Evolutionary conservation across 2,329 filamentous ascomycete genomes (phyloP).

Genomic region (Neofusicoccum ribis): DNA sequence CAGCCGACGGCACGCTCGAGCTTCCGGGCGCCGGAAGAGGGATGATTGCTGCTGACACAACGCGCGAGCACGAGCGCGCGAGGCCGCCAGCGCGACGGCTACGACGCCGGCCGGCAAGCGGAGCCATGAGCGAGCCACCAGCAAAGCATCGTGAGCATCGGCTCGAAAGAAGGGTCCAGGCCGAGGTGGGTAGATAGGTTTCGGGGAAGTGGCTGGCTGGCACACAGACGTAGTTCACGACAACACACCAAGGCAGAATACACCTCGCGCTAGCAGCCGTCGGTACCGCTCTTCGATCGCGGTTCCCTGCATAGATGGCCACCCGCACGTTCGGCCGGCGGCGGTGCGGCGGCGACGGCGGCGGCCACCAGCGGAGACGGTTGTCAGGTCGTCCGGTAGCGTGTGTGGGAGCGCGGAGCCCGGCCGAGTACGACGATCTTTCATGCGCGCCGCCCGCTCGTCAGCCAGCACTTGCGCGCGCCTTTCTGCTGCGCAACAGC

Average conservation of each 20-base stretch:
- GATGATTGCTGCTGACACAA: neutral
- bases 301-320: neutral
- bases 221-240: neutral
- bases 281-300: neutral
- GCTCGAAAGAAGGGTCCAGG: neutral
- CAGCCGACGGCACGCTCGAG: constrained; percentile 5
- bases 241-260: neutral
- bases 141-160: neutral
- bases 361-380: neutral
- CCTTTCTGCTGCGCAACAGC: neutral
- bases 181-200: neutral
- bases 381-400: neutral
- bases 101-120: neutral
- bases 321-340: neutral
- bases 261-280: neutral
- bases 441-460: neutral
- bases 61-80: neutral
- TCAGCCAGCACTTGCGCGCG: neutral
- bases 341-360: constrained; percentile 2
- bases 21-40: constrained; percentile 1
- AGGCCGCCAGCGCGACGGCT: neutral
- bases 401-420: constrained; percentile 3
- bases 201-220: constrained; percentile 10
- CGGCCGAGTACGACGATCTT: constrained; percentile 9
- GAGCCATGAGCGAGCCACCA: neutral